Base-by-base conservation (phyloP, 2,329 filamentous ascomycete genomes). In the Talaromyces pinophilus region DNA sequence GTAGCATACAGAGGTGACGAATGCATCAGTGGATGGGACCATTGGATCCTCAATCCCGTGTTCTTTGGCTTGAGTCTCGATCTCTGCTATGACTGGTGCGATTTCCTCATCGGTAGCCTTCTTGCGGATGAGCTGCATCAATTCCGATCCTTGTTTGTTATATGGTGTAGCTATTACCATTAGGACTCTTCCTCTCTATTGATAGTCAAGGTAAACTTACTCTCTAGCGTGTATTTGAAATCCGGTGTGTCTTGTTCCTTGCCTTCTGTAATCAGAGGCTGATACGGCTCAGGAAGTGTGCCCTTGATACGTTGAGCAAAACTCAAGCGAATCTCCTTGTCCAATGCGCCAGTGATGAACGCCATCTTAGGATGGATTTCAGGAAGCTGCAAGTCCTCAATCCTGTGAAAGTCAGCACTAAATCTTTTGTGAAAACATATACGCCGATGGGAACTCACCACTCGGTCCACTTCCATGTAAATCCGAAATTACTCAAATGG, bases 401-500 rank as follows among this genome's bases (percentile, higher is more conserved):
- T 86, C 86, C 86, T 88, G 59, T 46, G 17, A 13, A 38, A 42
- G 30, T 64, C 42, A 63, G 35, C 64, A 25, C 35, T 38, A 7
- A 15, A 3, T 57, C 11, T 5, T 40, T 25, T 6, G 11, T 8
- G 11, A 7, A 35, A 55, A 13, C 4, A 22, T 11, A 5, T 40
- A 13, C 19, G 40, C 25, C 8, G n/a, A 25, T 54, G 15, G 40
- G 50, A 13, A 80, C 83, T 72, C 78, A 87, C 95, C 95, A 99
- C 81, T 99, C 95, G 17, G 91, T 90, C 95, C 95, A 99, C 80
- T 98, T 98, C 95, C 95, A 99, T 10, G 95, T 95, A 77, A 98
- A 99, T 63, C 96, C 95, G 76, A 99, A 99, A 81, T 99, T 99
- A 81, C 93, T 97, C 71, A 99, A 82, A 81, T 99, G 95, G 77